Evolutionary conservation across 1,139 yeast species (phyloP).

Genomic region (Wickerhamomyces sp.): DNA sequence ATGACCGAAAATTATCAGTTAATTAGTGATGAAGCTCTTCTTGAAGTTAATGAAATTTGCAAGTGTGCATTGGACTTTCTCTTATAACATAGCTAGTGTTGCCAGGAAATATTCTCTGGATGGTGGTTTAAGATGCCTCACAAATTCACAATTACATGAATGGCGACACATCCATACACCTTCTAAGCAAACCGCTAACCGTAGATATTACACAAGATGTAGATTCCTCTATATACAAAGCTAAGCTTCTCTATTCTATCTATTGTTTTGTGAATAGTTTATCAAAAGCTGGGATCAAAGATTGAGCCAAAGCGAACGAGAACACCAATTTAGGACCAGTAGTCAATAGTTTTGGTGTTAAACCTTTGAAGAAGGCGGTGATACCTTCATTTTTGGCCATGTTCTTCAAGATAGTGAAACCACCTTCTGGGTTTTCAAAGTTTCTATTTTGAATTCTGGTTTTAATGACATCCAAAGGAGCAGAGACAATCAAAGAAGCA

Average conservation of each 20-base stretch:
- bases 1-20: too few relatives aligned
- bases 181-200: too few relatives aligned
- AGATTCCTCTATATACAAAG: conserved; percentile 3
- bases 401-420: conserved; percentile 86
- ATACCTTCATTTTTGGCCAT: conserved; percentile 89
- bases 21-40: too few relatives aligned
- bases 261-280: conserved; percentile 39
- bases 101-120: too few relatives aligned
- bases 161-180: too few relatives aligned
- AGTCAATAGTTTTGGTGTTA: conserved; percentile 92
- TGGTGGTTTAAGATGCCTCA: too few relatives aligned
- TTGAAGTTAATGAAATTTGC: too few relatives aligned
- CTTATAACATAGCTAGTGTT: too few relatives aligned
- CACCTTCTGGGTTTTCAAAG: conserved; percentile 94
- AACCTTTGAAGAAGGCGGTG: conserved; percentile 92
- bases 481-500: conserved; percentile 93
- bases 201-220: too few relatives aligned
- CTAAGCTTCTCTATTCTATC: neutral
- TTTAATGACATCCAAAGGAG: conserved; percentile 97
- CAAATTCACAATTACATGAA: too few relatives aligned
- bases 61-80: too few relatives aligned
- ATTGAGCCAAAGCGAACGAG: conserved; percentile 94
- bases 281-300: conserved; percentile 94
- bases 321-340: conserved; percentile 98
- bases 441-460: conserved; percentile 96